A percentile compares a stretch with the other conserved stretches of the same genome.
Conservation (phyloP, 179 eudicot genomes). For the Beta corolliflora region DNA sequence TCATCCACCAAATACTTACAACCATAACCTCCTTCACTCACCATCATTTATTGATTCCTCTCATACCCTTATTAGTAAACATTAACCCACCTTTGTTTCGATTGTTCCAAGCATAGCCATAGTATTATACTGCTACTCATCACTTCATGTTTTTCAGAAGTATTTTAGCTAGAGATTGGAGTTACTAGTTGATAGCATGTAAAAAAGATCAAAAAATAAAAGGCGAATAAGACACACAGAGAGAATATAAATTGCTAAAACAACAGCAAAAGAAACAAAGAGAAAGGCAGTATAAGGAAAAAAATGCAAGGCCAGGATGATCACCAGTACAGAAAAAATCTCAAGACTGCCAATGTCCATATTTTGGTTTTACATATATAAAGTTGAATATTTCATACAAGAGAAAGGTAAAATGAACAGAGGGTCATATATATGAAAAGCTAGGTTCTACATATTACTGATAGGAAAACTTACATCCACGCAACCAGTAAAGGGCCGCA, state of each 20-base stretch:
- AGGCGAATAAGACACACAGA: neutral
- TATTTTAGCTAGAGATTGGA: neutral
- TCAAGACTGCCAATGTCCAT: neutral
- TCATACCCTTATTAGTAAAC: neutral
- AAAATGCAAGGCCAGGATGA: neutral
- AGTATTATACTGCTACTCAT: neutral
- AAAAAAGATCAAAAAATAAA: neutral
- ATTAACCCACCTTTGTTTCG: neutral
- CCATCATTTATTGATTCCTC: neutral
- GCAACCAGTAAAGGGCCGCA: constrained; percentile 84
- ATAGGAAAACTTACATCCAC: constrained; percentile 75
- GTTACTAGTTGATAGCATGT: neutral
- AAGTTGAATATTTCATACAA: neutral
- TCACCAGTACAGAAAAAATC: neutral
- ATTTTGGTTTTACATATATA: neutral
- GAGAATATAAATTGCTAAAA: neutral
- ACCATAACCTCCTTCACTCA: neutral
- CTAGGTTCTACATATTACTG: neutral
- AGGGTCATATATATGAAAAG: neutral
- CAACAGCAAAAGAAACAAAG: neutral
- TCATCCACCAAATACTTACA: neutral
- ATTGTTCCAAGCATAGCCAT: neutral
- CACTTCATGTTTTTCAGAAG: neutral
- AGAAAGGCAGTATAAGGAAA: neutral
- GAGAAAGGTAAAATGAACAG: neutral